Percentiles rank a stretch among this genome's conserved stretches.
Conservation (phyloP, 75 land plant species). For the Selaginella tamariscina region DNA sequence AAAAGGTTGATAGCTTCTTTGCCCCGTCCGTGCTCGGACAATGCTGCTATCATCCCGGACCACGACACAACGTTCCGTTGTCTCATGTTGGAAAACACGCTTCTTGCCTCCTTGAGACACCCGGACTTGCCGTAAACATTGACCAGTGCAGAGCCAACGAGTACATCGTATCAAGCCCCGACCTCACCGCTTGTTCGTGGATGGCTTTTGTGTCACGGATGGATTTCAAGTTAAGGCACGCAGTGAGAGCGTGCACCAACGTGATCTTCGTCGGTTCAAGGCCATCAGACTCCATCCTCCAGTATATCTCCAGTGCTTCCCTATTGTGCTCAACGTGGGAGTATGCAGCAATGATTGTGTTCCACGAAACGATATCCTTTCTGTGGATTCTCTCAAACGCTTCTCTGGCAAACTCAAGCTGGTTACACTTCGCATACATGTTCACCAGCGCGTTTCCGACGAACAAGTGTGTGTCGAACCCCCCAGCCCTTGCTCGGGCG, state of each 20-base stretch:
- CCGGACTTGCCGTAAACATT: not conserved
- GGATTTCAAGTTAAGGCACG: conserved; percentile 16
- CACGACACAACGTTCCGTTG: not conserved
- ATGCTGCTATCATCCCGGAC: not conserved
- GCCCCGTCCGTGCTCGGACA: not conserved
- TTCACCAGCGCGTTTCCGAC: conserved; percentile 41
- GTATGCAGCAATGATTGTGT: conserved; percentile 38
- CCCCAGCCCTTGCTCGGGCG: conserved; percentile 17
- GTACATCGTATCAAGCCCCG: not conserved
- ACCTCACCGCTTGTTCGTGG: not conserved
- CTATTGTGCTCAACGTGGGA: conserved; percentile 24
- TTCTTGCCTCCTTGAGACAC: not conserved
- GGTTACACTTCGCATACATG: conserved; percentile 50
- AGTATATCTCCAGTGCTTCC: conserved; percentile 29
- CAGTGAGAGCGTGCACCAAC: conserved; percentile 37
- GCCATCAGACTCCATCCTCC: conserved; percentile 25
- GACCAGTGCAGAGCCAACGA: not conserved
- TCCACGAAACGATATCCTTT: conserved; percentile 48
- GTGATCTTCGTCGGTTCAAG: conserved; percentile 41
- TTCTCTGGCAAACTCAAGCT: conserved; percentile 20
- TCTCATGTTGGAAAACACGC: not conserved
- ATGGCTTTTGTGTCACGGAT: not conserved
- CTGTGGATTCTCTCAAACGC: conserved; percentile 29
- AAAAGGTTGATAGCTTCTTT: not conserved
- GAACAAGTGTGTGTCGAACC: conserved; percentile 17